Evolutionary conservation across 2,329 filamentous ascomycete species (phyloP).

Genomic region (Cladosporium sp.): DNA sequence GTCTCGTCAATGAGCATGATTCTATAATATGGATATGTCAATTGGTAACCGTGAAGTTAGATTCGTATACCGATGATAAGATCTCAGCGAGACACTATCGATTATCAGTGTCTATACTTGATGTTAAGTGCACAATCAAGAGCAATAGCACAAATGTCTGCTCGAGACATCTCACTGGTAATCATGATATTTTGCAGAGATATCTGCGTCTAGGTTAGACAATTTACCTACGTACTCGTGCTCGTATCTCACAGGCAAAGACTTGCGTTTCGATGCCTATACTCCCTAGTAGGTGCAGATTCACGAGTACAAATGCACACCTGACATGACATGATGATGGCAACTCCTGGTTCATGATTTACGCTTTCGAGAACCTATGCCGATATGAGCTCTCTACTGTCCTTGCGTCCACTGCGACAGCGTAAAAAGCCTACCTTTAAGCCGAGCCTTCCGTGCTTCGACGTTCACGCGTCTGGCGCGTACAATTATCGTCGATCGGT

Average conservation of each 20-base stretch:
- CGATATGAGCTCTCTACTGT: background rate
- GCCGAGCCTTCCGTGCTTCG: background rate
- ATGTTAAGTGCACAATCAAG: background rate
- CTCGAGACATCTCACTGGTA: background rate
- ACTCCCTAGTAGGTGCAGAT: background rate
- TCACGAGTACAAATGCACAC: background rate
- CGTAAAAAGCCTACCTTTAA: background rate
- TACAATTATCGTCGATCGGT: background rate
- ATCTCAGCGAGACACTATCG: background rate
- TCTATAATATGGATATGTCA: background rate
- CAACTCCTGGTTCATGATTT: background rate
- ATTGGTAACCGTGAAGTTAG: background rate
- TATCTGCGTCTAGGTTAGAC: no score
- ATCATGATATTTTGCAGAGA: no score
- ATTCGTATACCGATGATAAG: no score
- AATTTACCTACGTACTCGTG: no score
- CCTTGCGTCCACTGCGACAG: background rate
- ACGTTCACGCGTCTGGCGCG: background rate
- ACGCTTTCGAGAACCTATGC: background rate
- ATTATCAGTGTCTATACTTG: background rate
- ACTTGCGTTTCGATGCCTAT: background rate
- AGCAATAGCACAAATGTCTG: background rate
- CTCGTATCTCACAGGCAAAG: background rate
- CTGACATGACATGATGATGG: background rate
- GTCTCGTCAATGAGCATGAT: background rate